A percentile compares a stretch with the other conserved stretches of the same genome.
Conservation (phyloP, 2,329 filamentous ascomycete genomes). For the Aspergillus fischeri region DNA sequence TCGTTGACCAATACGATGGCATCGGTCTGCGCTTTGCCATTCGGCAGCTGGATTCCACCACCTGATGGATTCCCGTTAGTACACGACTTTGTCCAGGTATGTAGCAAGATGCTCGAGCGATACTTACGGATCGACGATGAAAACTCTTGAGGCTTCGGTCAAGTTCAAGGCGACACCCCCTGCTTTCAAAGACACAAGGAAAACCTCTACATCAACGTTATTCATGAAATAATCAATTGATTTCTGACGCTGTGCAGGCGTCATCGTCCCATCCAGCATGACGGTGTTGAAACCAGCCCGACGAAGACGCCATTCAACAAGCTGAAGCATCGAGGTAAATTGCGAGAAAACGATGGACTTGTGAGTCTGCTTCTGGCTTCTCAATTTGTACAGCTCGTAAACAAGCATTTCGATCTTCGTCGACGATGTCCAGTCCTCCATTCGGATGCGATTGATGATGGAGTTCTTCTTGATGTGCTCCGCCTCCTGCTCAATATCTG, state of each 20-base stretch:
- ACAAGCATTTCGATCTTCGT: constrained; percentile 97
- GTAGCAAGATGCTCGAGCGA: not conserved
- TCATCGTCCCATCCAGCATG: constrained; percentile 98
- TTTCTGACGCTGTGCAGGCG: constrained; percentile 83
- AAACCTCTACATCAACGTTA: constrained; percentile 89
- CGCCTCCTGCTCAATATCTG: constrained; percentile 90
- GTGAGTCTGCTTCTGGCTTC: constrained; percentile 86
- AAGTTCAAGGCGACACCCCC: constrained; percentile 93
- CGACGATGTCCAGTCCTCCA: constrained; percentile 97
- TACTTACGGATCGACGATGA: constrained; percentile 90
- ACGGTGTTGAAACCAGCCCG: constrained; percentile 97
- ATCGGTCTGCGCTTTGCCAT: constrained; percentile 94
- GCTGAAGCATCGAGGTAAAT: constrained; percentile 94
- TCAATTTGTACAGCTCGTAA: constrained; percentile 86
- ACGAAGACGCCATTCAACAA: constrained; percentile 93
- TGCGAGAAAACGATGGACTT: constrained; percentile 98
- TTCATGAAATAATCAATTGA: constrained; percentile 97
- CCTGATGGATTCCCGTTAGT: constrained; percentile 43
- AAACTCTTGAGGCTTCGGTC: constrained; percentile 90
- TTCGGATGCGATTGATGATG: constrained; percentile 97
- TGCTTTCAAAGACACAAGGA: constrained; percentile 91
- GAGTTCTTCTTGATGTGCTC: constrained; percentile 85
- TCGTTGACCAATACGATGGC: constrained; percentile 91
- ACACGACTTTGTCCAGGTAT: not conserved
- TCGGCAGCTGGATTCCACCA: constrained; percentile 99